Conservation (phyloP, 2,329 filamentous ascomycete genomes). For the Ilyonectria mors-panacis region DNA sequence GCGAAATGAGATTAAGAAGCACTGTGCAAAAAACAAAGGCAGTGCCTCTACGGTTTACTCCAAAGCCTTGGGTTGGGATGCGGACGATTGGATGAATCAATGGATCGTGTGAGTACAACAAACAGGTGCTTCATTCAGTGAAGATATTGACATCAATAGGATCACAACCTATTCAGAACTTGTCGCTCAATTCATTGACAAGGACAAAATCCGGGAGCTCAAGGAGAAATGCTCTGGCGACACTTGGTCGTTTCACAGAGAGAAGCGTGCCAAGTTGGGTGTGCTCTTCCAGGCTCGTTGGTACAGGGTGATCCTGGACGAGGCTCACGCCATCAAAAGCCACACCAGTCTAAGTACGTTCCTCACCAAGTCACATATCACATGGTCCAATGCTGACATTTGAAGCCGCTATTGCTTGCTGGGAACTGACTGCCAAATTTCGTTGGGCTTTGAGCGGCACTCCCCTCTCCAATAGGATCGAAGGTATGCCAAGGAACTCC, state of each 20-base stretch:
- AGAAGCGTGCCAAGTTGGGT: conserved; percentile 58
- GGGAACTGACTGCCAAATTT: conserved; percentile 37
- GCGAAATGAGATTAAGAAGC: conserved; percentile 46
- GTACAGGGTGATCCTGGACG: conserved; percentile 70
- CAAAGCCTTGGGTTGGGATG: background rate
- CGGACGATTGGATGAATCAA: no score
- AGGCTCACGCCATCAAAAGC: conserved; percentile 71
- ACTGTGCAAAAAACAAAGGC: conserved; percentile 29
- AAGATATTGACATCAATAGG: conserved; percentile 34
- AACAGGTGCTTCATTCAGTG: background rate
- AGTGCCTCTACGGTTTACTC: conserved; percentile 27
- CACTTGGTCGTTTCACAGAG: conserved; percentile 40
- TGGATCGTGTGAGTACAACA: conserved; percentile 28
- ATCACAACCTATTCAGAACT: conserved; percentile 52
- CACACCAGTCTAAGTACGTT: conserved; percentile 50
- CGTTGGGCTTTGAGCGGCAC: conserved; percentile 56
- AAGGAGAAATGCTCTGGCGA: conserved; percentile 3
- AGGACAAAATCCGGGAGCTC: background rate
- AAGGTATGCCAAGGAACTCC: conserved; percentile 43
- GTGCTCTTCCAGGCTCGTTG: conserved; percentile 54
- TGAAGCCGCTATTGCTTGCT: conserved; percentile 43
- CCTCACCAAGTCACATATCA: no score
- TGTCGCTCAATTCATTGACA: conserved; percentile 28
- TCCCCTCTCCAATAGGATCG: conserved; percentile 51
- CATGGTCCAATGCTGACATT: background rate